phyloP scores from a whole-genome alignment of 1,284 basidiomycete species.

The Rhodotorula sp. region DNA sequence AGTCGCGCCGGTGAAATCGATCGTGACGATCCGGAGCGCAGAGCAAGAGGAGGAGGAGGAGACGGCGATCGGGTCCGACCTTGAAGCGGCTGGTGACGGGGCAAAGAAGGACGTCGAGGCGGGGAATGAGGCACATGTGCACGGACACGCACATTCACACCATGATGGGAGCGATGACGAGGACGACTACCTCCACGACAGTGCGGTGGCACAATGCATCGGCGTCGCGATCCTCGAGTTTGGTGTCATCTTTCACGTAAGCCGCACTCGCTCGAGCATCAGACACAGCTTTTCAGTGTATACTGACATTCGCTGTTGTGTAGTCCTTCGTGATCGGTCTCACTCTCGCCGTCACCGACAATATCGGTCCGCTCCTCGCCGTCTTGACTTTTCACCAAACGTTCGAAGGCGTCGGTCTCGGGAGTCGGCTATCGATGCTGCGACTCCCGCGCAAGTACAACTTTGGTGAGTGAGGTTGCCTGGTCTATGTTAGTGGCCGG shows the following conservation, averaged over 20 bases:
- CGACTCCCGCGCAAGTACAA: slow-evolving; percentile 61
- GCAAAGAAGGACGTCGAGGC: slow-evolving; percentile 15
- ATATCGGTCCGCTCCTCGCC: slow-evolving; percentile 82
- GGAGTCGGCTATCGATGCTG: slow-evolving; percentile 71
- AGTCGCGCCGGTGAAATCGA: background rate
- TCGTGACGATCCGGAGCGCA: background rate
- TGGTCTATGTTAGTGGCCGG: background rate
- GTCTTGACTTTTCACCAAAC: slow-evolving; percentile 69
- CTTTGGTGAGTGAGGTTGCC: slow-evolving; percentile 67
- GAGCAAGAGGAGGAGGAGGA: background rate
- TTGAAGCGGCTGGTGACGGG: background rate
- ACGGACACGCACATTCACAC: background rate
- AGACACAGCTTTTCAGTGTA: background rate
- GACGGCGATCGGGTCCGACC: background rate
- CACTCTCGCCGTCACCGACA: slow-evolving; percentile 79
- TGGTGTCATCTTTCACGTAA: slow-evolving; percentile 80
- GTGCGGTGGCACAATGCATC: slow-evolving; percentile 70
- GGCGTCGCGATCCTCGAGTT: slow-evolving; percentile 85
- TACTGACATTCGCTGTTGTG: background rate
- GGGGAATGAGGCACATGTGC: background rate
- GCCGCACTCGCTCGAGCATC: background rate
- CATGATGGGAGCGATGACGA: slow-evolving; percentile 6
- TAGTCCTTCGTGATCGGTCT: slow-evolving; percentile 77
- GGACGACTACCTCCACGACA: slow-evolving; percentile 50
- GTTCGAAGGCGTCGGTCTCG: slow-evolving; percentile 88